These are phyloP conservation scores for Tolypocladium sp. DNA, from an alignment of 2,329 filamentous ascomycete species.

Conservation along the genomic window DNA sequence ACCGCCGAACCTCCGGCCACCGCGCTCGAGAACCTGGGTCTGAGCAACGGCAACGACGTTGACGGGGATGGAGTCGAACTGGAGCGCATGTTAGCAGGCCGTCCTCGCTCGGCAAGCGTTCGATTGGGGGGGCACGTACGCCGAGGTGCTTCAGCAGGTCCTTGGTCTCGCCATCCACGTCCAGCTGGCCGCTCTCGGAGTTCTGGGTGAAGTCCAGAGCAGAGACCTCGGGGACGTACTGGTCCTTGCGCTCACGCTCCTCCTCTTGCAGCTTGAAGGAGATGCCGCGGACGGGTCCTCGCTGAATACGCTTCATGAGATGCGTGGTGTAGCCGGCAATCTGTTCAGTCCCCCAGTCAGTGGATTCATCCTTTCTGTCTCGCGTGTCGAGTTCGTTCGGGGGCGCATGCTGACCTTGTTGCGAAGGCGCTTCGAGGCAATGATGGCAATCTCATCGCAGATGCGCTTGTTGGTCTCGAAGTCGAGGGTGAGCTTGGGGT, in stretches of 20 bases:
- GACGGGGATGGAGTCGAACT: conserved; percentile 98
- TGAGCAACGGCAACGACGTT: conserved; percentile 88
- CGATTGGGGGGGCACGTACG: conserved; percentile 52
- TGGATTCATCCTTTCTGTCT: not conserved
- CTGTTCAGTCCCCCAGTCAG: conserved; percentile 31
- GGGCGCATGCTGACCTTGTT: conserved; percentile 69
- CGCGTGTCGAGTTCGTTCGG: not conserved
- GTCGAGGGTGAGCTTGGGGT: conserved; percentile 96
- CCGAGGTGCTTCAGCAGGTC: conserved; percentile 97
- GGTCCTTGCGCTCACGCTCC: conserved; percentile 99
- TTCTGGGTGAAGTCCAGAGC: conserved; percentile 96
- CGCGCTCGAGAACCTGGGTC: conserved; percentile 75
- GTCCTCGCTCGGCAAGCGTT: not conserved
- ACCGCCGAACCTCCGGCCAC: conserved; percentile 66
- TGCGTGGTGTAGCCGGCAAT: conserved; percentile 98
- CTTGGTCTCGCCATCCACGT: conserved; percentile 97
- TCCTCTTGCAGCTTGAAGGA: conserved; percentile 99
- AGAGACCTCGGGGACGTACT: conserved; percentile 98
- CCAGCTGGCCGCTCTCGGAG: conserved; percentile 77
- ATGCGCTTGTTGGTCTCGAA: conserved; percentile 99
- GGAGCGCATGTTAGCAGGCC: conserved; percentile 17
- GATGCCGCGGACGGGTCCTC: conserved; percentile 97
- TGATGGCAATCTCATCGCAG: conserved; percentile 99
- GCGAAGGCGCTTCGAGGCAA: conserved; percentile 95
- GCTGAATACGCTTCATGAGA: conserved; percentile 99